Base-by-base conservation (phyloP, 2,329 filamentous ascomycete genomes). In the Myrmaecium sp. region DNA sequence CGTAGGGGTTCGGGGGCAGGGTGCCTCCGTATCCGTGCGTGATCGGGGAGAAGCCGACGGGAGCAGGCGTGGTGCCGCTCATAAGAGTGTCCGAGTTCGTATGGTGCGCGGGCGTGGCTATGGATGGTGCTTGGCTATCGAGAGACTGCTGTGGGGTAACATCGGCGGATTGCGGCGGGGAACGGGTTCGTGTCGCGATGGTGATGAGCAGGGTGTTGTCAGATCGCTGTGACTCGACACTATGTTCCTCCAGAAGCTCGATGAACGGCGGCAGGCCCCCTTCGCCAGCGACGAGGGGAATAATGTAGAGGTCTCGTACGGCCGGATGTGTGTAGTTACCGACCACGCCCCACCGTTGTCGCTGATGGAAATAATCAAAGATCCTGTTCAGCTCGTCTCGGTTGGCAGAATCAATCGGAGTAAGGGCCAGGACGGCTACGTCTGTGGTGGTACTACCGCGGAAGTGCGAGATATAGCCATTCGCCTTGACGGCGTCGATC, bases 271-370 rank as follows among this genome's bases (percentile, higher is more conserved):
- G 86, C 22, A 86, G 67, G 25, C 57, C 55, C 17, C 54, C 57
- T 26, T 66, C 68, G 17, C 80, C 82, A 4, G 73, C 65, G 17
- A 82, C 69, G 4, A 95, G 69, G 0, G 89, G 86, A 6, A 94
- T 75, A 17, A 95, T 66, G 48, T 95, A 95, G 2, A 84, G 80
- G 45, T 95, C 86, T 32, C 83, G 75, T 25, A 94, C 77, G 33
- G 82, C 75, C 12, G 71, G 66, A 16, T 73, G 55, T 1, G 68
- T 66, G 47, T 79, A 77, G 44, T 86, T 79, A 9, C 74, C 74
- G 5, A 94, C 66, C 2, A 95, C 86, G 12, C 83, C 86, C 47
- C 92, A 98, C 17, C 83, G 68, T 36, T 78, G 69, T 43, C 86
- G 80, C 26, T 64, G 65, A 21, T 72, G 61, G 46, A 98, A 95